Base-by-base conservation (phyloP, 306 rosid genomes). In the Cyamopsis tetragonoloba region DNA sequence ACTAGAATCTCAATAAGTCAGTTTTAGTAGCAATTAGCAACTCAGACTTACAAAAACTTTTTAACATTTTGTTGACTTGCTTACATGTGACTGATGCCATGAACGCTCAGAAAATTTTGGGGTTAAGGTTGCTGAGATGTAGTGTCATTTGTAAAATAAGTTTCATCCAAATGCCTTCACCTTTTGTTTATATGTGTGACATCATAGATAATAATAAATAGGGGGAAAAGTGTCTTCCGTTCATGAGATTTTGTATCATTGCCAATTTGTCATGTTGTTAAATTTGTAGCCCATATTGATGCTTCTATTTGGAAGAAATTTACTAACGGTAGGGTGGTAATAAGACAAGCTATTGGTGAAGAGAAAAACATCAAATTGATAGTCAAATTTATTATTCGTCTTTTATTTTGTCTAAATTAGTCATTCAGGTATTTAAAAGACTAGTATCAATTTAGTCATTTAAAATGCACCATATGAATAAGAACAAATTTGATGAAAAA, bases 101-200 rank as follows among this genome's bases (percentile, higher is more conserved):
- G 61, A 34, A 59, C 3, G 18, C 62, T 50, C 44, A 27, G 60
- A 61, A 76, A 71, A 51, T 74, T 55, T 24, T 82, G 88, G 86
- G 86, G 92, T 84, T 51, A 74, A 80, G 96, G 89, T 84, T 84
- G 88, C 85, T 88, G 93, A 71, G 85, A 88, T 91, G 97, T 84
- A 78, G 47, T 77, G 48, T 75, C 39, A 48, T 65, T n/a, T 84
- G 91, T 91, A 83, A 64, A 82, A 77, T 73, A 74, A 84, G 80
- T 78, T 69, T 69, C 89, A 71, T 88, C 89, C 91, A 79, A 86
- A 84, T 55, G 80, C 96, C 89, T 84, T 60, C 50, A 70, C 84
- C 71, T 74, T 77, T 50, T 72, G 50, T 67, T 61, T 19, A 66
- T 72, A 56, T 46, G 51, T 71, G 58, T 35, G 59, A 38, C 56